These are phyloP conservation scores for Coemansia sp. DNA, from an alignment of 192 early-diverging fungal genomes.

Conservation along the genomic window DNA sequence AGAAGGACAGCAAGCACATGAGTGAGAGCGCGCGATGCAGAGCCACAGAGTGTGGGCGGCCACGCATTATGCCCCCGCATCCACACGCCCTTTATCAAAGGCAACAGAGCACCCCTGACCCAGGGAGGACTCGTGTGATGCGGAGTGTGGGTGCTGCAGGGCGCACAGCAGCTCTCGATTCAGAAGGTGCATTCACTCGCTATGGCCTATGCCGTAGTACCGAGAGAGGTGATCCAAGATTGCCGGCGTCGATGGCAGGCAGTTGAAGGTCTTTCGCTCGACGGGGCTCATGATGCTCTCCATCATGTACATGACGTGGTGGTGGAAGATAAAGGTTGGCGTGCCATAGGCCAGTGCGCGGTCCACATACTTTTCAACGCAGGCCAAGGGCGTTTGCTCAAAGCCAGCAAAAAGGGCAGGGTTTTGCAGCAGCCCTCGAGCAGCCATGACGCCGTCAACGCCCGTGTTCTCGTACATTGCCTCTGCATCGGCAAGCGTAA, in stretches of 20 bases:
- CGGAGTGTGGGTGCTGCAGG: not conserved
- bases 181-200: slow-evolving; percentile 1
- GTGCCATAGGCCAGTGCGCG: slow-evolving; percentile 76
- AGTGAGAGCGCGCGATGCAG: not conserved
- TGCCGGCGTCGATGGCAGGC: slow-evolving; percentile 69
- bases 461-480: slow-evolving; percentile 71
- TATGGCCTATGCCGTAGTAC: slow-evolving; percentile 46
- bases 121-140: not conserved
- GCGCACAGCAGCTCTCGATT: not conserved
- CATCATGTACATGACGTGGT: slow-evolving; percentile 96
- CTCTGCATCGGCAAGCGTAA: slow-evolving; percentile 71
- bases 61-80: not conserved
- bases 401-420: slow-evolving; percentile 90
- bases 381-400: slow-evolving; percentile 73
- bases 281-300: slow-evolving; percentile 69
- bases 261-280: slow-evolving; percentile 88
- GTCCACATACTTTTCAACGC: slow-evolving; percentile 70
- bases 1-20: not conserved
- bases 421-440: slow-evolving; percentile 86
- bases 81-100: not conserved
- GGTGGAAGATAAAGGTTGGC: slow-evolving; percentile 82
- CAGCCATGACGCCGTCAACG: slow-evolving; percentile 88
- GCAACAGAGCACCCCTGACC: not conserved
- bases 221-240: slow-evolving; percentile 77
- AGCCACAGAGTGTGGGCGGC: not conserved